Conservation (phyloP, 495 filamentous ascomycete genomes). For the Acidiella bohemica region DNA sequence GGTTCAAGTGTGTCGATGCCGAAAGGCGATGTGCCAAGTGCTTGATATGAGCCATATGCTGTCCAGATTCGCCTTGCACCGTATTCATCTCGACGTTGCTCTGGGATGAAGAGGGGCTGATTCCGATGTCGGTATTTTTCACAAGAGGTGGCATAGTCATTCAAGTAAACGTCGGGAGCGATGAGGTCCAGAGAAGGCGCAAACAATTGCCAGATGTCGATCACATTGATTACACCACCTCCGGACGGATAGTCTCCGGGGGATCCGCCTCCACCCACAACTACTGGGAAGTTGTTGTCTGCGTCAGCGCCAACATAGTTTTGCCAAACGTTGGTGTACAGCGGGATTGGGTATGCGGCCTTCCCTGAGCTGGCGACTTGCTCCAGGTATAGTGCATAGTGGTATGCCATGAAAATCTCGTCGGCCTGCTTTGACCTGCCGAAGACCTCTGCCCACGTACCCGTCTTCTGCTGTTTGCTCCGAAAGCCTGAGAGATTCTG, state of each 20-base stretch:
- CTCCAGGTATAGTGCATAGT: slow-evolving; percentile 34
- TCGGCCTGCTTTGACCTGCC: slow-evolving; percentile 31
- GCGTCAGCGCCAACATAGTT: slow-evolving; percentile 25
- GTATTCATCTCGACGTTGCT: slow-evolving; percentile 37
- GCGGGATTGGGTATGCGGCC: slow-evolving; percentile 31
- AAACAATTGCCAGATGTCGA: slow-evolving; percentile 36
- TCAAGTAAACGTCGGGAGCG: slow-evolving; percentile 37
- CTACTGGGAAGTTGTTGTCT: slow-evolving; percentile 26
- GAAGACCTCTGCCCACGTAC: slow-evolving; percentile 32
- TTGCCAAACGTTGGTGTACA: slow-evolving; percentile 39
- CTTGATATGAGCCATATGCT: slow-evolving; percentile 33
- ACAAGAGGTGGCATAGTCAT: slow-evolving; percentile 33
- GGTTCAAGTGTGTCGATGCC: slow-evolving; percentile 35
- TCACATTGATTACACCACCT: slow-evolving; percentile 29
- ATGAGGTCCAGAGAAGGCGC: slow-evolving; percentile 37
- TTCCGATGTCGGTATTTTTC: slow-evolving; percentile 33
- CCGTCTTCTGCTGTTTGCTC: slow-evolving; percentile 2
- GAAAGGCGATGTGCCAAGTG: slow-evolving; percentile 34
- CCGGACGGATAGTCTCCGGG: slow-evolving; percentile 38
- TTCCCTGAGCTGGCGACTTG: slow-evolving; percentile 34
- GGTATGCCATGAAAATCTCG: slow-evolving; percentile 41
- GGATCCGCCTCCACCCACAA: slow-evolving; percentile 33
- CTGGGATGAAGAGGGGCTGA: slow-evolving; percentile 39
- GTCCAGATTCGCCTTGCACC: slow-evolving; percentile 35
- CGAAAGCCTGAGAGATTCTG: slow-evolving; percentile 22